These are phyloP conservation scores for Nakaseomyces delphensis DNA, from an alignment of 1,139 yeast species.

Conservation along the genomic window DNA sequence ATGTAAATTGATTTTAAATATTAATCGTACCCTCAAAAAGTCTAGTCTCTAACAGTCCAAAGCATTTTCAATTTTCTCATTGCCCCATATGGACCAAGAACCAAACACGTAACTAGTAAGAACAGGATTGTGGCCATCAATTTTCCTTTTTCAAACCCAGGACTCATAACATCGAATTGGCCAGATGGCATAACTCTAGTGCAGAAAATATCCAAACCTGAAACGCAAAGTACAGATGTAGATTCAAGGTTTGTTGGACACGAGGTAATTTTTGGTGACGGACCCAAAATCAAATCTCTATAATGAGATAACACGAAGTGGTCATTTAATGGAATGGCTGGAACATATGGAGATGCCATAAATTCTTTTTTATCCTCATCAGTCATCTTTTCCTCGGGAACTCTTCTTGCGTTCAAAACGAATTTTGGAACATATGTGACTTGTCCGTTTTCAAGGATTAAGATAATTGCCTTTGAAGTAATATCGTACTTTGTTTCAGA, in stretches of 20 bases:
- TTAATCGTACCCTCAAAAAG: no score
- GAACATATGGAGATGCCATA: conserved; percentile 56
- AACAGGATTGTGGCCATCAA: conserved; percentile 52
- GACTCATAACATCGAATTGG: conserved; percentile 69
- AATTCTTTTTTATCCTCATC: conserved; percentile 53
- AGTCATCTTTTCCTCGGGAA: conserved; percentile 45
- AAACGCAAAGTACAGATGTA: conserved; percentile 61
- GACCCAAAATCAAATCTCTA: conserved; percentile 25
- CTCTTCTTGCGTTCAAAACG: conserved; percentile 53
- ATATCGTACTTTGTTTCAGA: conserved; percentile 68
- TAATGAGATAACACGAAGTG: conserved; percentile 37
- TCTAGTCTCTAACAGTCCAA: conserved; percentile 30
- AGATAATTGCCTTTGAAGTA: conserved; percentile 58
- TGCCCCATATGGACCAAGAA: conserved; percentile 52
- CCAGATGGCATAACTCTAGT: conserved; percentile 72
- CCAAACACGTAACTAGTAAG: conserved; percentile 40
- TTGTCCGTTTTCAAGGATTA: conserved; percentile 52
- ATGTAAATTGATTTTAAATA: no score
- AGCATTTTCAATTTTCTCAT: conserved; percentile 37
- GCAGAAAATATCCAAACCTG: conserved; percentile 67
- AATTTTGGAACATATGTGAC: conserved; percentile 62
- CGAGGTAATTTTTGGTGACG: conserved; percentile 36
- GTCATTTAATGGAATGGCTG: conserved; percentile 47
- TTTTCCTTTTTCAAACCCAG: conserved; percentile 58
- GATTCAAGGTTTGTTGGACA: conserved; percentile 72